phyloP scores from a whole-genome alignment of 164 flowering plant genomes.

The Stephania japonica region DNA sequence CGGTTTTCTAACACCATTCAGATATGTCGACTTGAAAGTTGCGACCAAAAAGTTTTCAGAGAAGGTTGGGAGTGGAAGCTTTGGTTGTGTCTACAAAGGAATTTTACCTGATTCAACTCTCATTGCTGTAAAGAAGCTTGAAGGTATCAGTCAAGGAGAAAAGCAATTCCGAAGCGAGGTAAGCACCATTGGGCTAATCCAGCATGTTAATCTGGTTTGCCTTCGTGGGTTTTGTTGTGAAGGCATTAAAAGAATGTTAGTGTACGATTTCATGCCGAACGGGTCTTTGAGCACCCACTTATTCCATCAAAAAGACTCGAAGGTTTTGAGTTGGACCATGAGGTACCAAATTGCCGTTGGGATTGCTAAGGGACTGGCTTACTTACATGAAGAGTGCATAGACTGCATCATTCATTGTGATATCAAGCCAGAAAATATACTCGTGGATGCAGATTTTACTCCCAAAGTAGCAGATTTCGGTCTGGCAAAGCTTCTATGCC shows the following conservation, averaged over 20 bases:
- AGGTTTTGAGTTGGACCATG: constrained; percentile 22
- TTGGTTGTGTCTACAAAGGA: constrained; percentile 55
- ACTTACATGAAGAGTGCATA: constrained; percentile 22
- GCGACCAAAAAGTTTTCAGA: constrained; percentile 50
- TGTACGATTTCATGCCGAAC: constrained; percentile 49
- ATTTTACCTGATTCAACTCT: constrained; percentile 30
- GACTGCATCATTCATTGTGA: constrained; percentile 30
- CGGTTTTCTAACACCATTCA: constrained; percentile 29
- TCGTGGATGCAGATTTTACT: not conserved
- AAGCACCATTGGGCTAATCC: constrained; percentile 50
- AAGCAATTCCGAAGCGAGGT: constrained; percentile 59
- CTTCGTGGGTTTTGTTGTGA: constrained; percentile 47
- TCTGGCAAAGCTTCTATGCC: not conserved
- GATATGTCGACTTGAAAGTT: constrained; percentile 29
- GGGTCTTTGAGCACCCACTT: constrained; percentile 35
- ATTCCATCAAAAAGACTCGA: constrained; percentile 14
- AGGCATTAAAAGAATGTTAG: constrained; percentile 33
- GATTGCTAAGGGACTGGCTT: constrained; percentile 6
- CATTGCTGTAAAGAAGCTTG: constrained; percentile 55
- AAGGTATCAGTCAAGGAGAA: constrained; percentile 45
- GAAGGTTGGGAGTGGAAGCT: constrained; percentile 48
- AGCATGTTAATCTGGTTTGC: constrained; percentile 17
- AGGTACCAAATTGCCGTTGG: constrained; percentile 15
- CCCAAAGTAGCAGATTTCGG: not conserved
- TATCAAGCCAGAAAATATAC: not conserved